Base-by-base conservation (phyloP, 1,284 basidiomycete species). In the Sutorius eximius region DNA sequence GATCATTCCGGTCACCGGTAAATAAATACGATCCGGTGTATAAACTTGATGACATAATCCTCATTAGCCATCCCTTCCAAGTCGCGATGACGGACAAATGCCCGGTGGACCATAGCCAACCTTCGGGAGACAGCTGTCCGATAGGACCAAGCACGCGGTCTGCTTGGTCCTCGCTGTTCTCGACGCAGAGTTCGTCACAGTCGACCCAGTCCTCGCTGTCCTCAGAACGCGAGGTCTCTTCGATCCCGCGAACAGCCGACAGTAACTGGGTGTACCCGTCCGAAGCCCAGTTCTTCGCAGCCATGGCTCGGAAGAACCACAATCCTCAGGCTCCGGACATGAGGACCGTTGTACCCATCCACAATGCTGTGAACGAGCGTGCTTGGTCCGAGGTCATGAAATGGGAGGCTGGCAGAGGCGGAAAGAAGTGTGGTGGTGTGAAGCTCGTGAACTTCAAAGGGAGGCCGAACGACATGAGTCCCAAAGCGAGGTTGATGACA, bases 211-310 rank as follows among this genome's bases (percentile, higher is more conserved):
- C 71, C 41, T 57, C 74, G 51, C 76, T 89, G 57, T 86, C 85
- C 11, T 79, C 75, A 10, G 81, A 89, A 11, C 86, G 95, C 57
- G 89, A 92, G 67, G 79, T 85, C 29, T 98, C 95, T 6, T 91
- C 93, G 15, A 98, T 98, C 68, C 96, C 95, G 9, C 85, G 88
- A 63, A 65, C 75, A 13, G 73, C 77, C 41, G 82, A 83, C 51
- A 78, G 79, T 43, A 89, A 93, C 57, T 99, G 96, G 96, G 91
- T 98, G 32, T 99, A 99, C 73, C 96, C 96, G n/a, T 98, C 96
- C 12, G 92, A 98, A 65, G 85, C 89, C 16, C 96, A 98, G 74
- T 99, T 99, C 80, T 99, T 91, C 74, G 81, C 89, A 22, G 97
- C 97, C 9, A 95, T 99, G 87, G 82, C 87, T 57, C 86, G 96